Evolutionary conservation across 2,329 filamentous ascomycete genomes (phyloP).

Genomic region (Hymenoscyphus fructigenus): DNA sequence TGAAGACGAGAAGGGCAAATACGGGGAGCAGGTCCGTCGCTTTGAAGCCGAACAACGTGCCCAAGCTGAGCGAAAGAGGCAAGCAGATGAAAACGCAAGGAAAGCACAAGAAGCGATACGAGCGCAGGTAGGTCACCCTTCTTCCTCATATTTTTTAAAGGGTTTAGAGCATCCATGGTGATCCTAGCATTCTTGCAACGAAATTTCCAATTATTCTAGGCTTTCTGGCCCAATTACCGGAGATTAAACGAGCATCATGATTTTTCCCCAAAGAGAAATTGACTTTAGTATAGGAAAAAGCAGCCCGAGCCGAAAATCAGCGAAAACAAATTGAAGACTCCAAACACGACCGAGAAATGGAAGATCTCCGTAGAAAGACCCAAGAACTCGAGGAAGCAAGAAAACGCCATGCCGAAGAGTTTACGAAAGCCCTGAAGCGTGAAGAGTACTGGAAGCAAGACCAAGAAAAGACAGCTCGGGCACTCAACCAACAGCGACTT

Average conservation of each 20-base stretch:
- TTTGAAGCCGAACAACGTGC: background rate
- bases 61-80: background rate
- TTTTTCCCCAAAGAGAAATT: background rate
- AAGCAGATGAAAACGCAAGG: background rate
- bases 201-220: background rate
- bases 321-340: slow-evolving; percentile 2
- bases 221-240: background rate
- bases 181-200: background rate
- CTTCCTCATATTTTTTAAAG: background rate
- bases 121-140: background rate
- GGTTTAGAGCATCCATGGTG: background rate
- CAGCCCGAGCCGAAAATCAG: background rate
- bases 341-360: background rate
- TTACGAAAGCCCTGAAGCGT: background rate
- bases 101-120: slow-evolving; percentile 1
- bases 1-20: background rate
- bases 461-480: slow-evolving; percentile 1
- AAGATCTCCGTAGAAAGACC: background rate
- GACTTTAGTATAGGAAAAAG: background rate
- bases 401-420: background rate
- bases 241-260: background rate
- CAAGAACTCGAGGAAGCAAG: slow-evolving; percentile 1
- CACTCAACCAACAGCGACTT: background rate
- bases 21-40: background rate
- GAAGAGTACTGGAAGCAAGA: slow-evolving; percentile 3